These are phyloP conservation scores for Kernera saxatilis DNA, from an alignment of 345 rosid species.

Conservation along the genomic window DNA sequence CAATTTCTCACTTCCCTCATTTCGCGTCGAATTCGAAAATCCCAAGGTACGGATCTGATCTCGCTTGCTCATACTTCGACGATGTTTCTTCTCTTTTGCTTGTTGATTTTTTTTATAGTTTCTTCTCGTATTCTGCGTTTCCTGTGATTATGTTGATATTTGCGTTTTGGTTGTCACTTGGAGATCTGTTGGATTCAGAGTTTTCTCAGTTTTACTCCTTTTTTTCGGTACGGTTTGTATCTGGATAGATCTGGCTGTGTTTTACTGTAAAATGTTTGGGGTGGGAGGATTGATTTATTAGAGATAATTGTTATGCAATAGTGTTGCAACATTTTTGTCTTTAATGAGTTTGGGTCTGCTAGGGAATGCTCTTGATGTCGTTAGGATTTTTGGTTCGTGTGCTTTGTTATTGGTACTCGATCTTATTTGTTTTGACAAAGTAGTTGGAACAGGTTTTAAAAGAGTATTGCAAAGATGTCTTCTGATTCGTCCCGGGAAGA, in stretches of 20 bases:
- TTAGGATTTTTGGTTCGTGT: neutral
- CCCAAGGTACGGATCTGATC: constrained; percentile 2
- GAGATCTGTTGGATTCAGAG: constrained; percentile 24
- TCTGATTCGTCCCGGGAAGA: constrained; percentile 78
- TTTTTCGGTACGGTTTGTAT: neutral
- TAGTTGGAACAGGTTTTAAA: neutral
- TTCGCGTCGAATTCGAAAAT: neutral
- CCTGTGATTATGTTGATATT: neutral
- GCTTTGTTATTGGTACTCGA: neutral
- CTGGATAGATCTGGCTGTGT: constrained; percentile 23
- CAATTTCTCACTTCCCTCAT: neutral
- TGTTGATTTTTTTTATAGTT: neutral
- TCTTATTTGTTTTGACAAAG: neutral
- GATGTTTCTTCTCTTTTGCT: neutral
- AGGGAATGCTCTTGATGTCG: neutral
- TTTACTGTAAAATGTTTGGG: neutral
- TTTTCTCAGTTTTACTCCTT: neutral
- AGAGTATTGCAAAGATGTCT: constrained; percentile 47
- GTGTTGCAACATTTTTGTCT: neutral
- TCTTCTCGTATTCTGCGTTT: neutral
- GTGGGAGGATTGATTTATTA: neutral
- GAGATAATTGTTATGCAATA: neutral
- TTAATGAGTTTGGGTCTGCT: neutral
- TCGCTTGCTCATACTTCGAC: neutral
- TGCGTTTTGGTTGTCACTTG: neutral